Evolutionary conservation across 73 alveolate species (phyloP).

Genomic region (Uronychia setigera): DNA sequence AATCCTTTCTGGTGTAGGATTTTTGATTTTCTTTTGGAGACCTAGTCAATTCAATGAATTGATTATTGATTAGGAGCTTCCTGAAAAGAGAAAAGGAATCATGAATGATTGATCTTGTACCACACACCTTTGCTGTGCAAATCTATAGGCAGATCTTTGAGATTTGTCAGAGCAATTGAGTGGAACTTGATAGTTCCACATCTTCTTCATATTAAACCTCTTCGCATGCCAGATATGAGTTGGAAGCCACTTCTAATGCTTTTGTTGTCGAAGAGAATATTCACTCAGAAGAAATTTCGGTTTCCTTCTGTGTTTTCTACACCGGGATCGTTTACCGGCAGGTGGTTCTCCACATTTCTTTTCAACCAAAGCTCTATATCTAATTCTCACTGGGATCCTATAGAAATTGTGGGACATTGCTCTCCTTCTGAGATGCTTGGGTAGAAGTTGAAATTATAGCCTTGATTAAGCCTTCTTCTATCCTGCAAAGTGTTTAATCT

Average conservation of each 20-base stretch:
- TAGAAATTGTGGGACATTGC: conserved; percentile 99
- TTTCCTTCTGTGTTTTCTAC: conserved; percentile 90
- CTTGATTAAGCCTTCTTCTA: too few species aligned
- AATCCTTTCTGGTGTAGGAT: too few species aligned
- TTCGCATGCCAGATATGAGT: conserved; percentile 97
- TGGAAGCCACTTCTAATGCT: conserved; percentile 90
- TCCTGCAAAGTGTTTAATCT: too few species aligned
- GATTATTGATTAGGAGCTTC: too few species aligned
- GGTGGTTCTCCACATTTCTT: too few species aligned
- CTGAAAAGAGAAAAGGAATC: too few species aligned
- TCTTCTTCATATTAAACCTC: conserved; percentile 93
- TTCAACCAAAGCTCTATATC: conserved; percentile 66
- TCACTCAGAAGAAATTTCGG: conserved; percentile 61
- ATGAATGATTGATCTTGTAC: too few species aligned
- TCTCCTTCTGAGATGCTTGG: conserved; percentile 96
- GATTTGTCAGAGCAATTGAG: conserved; percentile 87
- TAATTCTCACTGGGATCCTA: conserved; percentile 89
- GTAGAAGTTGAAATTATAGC: too few species aligned
- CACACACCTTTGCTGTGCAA: too few species aligned
- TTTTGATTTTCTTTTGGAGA: too few species aligned
- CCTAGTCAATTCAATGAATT: too few species aligned
- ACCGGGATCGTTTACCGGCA: conserved; percentile 25
- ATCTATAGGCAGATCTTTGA: conserved; percentile 88
- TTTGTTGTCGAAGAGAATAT: conserved; percentile 75
- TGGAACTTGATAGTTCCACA: conserved; percentile 89